These are phyloP conservation scores for Dioscorea cayenensis DNA, from an alignment of 116 monocot species.

Conservation along the genomic window DNA sequence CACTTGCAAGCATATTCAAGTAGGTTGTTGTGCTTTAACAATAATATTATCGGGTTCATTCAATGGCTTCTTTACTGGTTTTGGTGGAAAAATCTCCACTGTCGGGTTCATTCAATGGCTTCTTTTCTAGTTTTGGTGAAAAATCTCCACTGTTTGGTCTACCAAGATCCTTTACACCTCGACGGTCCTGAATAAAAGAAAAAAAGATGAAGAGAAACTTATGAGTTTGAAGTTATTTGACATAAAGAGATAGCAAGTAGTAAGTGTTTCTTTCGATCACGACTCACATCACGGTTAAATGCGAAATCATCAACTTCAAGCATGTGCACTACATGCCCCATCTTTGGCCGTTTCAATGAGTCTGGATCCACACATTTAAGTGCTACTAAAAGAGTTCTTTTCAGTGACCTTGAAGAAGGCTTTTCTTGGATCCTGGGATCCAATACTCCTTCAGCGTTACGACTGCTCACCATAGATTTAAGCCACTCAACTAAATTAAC, in stretches of 20 bases:
- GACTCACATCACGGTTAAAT: conserved; percentile 62
- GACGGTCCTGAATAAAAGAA: conserved; percentile 29
- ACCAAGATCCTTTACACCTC: conserved; percentile 12
- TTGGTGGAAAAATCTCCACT: conserved; percentile 10
- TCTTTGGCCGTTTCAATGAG: conserved; percentile 74
- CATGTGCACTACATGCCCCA: conserved; percentile 89
- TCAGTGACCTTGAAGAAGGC: conserved; percentile 63
- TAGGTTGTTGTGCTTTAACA: conserved; percentile 8
- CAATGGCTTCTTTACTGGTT: conserved; percentile 22
- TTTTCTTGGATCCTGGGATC: conserved; percentile 72
- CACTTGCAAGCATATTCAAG: conserved; percentile 10
- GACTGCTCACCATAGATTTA: conserved; percentile 65
- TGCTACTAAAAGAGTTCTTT: conserved; percentile 64
- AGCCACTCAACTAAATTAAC: conserved; percentile 94
- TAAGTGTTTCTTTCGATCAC: neutral
- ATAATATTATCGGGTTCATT: conserved; percentile 22
- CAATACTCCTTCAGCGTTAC: conserved; percentile 78
- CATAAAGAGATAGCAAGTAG: neutral
- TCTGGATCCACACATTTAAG: conserved; percentile 87
- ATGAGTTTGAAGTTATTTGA: neutral
- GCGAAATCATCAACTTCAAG: conserved; percentile 87
- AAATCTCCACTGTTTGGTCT: conserved; percentile 10
- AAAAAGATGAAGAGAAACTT: neutral
- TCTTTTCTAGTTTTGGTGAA: conserved; percentile 22
- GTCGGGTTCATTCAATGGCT: conserved; percentile 15